Percentiles rank a stretch among this genome's conserved stretches.
phyloP scores from a whole-genome alignment of 345 rosid species.

The Arabidopsis thaliana region DNA sequence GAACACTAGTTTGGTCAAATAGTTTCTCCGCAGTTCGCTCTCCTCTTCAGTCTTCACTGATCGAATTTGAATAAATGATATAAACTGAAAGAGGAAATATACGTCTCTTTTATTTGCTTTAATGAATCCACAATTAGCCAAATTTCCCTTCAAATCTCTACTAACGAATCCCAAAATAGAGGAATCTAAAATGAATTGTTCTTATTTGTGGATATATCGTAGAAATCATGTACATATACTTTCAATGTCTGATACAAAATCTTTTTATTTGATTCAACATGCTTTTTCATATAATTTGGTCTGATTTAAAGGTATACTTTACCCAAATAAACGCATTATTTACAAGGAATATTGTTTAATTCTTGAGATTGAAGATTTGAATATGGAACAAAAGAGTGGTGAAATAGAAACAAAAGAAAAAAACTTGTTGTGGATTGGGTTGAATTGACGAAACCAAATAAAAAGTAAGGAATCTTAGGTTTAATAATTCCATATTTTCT shows the following conservation, averaged over 20 bases:
- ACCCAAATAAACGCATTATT: not conserved
- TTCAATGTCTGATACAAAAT: not conserved
- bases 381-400: slow-evolving; percentile 2
- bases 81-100: not conserved
- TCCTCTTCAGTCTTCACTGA: not conserved
- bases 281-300: not conserved
- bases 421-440: slow-evolving; percentile 6
- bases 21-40: not conserved
- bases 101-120: slow-evolving; percentile 2
- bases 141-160: not conserved
- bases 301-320: not conserved
- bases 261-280: not conserved
- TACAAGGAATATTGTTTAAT: not conserved
- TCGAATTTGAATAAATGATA: slow-evolving; percentile 6
- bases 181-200: not conserved
- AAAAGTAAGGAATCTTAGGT: not conserved
- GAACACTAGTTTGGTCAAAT: slow-evolving; percentile 8
- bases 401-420: not conserved
- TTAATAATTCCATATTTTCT: not conserved
- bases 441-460: slow-evolving; percentile 11
- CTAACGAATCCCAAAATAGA: not conserved
- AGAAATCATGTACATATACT: not conserved
- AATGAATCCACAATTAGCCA: not conserved
- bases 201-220: not conserved
- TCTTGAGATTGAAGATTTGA: not conserved